phyloP scores from a whole-genome alignment of 192 early-diverging fungal genomes.

The Linnemannia schmuckeri region DNA sequence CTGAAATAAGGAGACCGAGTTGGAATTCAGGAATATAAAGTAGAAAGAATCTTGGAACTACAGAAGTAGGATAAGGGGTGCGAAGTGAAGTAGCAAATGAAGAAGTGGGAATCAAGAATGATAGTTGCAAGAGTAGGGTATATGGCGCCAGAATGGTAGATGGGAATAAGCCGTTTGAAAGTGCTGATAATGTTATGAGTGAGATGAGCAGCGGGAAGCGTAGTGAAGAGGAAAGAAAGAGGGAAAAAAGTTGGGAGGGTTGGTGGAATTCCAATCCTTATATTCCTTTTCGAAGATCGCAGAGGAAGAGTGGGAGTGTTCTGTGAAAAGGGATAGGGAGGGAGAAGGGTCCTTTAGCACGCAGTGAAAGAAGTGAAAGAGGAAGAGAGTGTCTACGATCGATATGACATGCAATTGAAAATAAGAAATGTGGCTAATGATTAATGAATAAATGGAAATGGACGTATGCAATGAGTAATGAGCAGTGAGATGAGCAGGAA shows the following conservation, averaged over 20 bases:
- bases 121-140: background rate
- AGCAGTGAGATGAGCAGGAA: background rate
- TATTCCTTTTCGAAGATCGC: slow-evolving; percentile 39
- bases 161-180: background rate
- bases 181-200: background rate
- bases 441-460: background rate
- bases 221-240: slow-evolving; percentile 11
- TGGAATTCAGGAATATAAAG: background rate
- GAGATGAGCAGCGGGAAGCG: background rate
- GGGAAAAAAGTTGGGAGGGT: slow-evolving; percentile 18
- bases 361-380: background rate
- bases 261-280: slow-evolving; percentile 48
- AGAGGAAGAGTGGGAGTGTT: background rate
- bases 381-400: background rate
- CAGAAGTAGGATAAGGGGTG: background rate
- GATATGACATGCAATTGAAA: background rate
- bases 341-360: background rate
- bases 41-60: background rate
- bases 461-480: background rate
- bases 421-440: too few relatives aligned
- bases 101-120: background rate
- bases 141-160: background rate
- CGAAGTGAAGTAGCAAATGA: background rate
- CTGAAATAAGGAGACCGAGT: background rate
- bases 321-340: background rate